Base-by-base conservation (phyloP, 139 green algal species). In the Picochlorum sp. region DNA sequence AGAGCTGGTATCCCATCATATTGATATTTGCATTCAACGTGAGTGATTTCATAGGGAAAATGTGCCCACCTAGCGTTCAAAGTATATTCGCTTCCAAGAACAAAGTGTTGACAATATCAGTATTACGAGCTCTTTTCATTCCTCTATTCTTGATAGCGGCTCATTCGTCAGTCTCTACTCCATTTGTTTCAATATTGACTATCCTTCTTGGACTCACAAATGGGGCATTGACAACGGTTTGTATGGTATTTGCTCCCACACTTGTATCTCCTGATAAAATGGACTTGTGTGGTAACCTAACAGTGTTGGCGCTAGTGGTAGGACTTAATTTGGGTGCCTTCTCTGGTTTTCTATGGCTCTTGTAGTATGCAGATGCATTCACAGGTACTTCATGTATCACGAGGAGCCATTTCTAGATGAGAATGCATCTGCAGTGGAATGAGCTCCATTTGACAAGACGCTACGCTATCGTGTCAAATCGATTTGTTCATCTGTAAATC, bases 1-100 rank as follows among this genome's bases (percentile, higher is more conserved):
- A 84, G 4, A 67, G 72, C 57, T 97, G 90, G 90, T 97, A 95
- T 72, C 74, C 87, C 4, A 65, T 97, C 11, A 54, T 91, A 9
- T 72, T 95, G 3, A 81, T 95, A 60, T 74, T 76, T 9, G 37
- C 56, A 3, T 95, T 88, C 78, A 95, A 95, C 60, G 13, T 77
- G 0, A 69, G 63, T 2, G 88, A 95, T 78, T 58, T 84, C 10
- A 45, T 67, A 16, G 85, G 87, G 49, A 92, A 91, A 75, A 67
- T 60, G 11, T 16, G 79, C 24, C 81, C 83, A 4, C 16, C 20
- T 21, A 5, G n/a, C 24, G 4, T 31, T n/a, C 23, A 41, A 45
- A 20, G 28, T 6, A n/a, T 28, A 20, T 49, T 64, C 26, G 6
- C n/a, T 26, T 44, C 9, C 23, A 31, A n/a, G 15, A 58, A 15